These are phyloP conservation scores for Colletotrichum scovillei DNA, from an alignment of 2,329 filamentous ascomycete genomes.

Conservation along the genomic window DNA sequence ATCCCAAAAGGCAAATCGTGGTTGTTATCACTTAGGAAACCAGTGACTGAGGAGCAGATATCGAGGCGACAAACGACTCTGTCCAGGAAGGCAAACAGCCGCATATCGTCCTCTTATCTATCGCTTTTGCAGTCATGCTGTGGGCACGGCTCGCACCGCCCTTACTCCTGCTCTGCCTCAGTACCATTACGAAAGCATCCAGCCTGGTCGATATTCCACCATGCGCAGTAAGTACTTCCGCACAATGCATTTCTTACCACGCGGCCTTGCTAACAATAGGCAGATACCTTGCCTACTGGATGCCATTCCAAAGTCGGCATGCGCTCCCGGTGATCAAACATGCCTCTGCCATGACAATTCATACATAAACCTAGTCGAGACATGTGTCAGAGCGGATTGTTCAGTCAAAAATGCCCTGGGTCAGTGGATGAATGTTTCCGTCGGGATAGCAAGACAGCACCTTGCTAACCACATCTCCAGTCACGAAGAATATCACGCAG, in stretches of 20 bases:
- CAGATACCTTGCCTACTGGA: not conserved
- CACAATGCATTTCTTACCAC: not conserved
- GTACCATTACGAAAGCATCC: not conserved
- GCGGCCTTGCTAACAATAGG: not conserved
- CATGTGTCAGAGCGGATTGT: not conserved
- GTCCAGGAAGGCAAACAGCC: not conserved
- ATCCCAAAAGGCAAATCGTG: not conserved
- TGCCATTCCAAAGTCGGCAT: not conserved
- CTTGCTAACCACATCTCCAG: not conserved
- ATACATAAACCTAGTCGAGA: not conserved
- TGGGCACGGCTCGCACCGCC: not conserved
- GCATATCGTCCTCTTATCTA: not conserved
- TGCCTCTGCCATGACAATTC: not conserved
- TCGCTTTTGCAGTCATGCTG: not conserved
- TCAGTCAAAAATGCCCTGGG: not conserved
- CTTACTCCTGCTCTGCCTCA: not conserved
- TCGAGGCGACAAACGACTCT: no score
- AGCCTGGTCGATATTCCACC: not conserved
- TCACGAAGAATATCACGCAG: conserved; percentile 1
- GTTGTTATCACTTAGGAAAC: not conserved
- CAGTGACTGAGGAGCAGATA: no score
- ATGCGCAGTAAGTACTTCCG: not conserved
- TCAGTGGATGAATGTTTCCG: not conserved
- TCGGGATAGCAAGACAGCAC: no score
- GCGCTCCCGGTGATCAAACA: not conserved